These are phyloP conservation scores for Penicillium lividum DNA, from an alignment of 495 filamentous ascomycete species.

Conservation along the genomic window DNA sequence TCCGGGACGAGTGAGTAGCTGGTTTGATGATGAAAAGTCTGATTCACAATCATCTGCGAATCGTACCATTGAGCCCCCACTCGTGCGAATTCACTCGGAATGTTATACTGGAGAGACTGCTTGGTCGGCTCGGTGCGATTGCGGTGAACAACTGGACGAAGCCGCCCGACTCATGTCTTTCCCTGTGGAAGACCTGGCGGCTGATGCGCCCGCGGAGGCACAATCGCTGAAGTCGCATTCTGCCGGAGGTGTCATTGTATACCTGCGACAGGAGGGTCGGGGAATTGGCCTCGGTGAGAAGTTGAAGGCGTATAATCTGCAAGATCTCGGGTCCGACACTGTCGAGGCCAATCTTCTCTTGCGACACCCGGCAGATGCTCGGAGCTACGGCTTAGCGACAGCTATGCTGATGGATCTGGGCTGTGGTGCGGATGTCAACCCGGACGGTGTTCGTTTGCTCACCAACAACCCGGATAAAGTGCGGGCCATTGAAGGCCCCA, in stretches of 20 bases:
- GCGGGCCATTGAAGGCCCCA: constrained; percentile 87
- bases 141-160: constrained; percentile 96
- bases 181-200: constrained; percentile 44
- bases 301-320: constrained; percentile 96
- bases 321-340: constrained; percentile 92
- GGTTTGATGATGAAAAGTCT: constrained; percentile 43
- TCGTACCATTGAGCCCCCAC: constrained; percentile 47
- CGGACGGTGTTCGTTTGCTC: constrained; percentile 74
- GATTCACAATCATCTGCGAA: constrained; percentile 14
- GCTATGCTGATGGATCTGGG: constrained; percentile 90
- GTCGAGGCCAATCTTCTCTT: constrained; percentile 93
- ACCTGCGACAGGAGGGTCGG: constrained; percentile 91
- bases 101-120: constrained; percentile 99
- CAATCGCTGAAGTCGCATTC: constrained; percentile 51
- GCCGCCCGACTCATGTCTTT: constrained; percentile 92
- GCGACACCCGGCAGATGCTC: constrained; percentile 89
- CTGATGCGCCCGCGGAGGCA: constrained; percentile 35
- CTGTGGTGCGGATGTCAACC: constrained; percentile 54
- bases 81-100: constrained; percentile 95
- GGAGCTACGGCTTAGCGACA: constrained; percentile 92
- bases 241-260: constrained; percentile 87
- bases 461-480: constrained; percentile 99
- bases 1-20: constrained; percentile 77
- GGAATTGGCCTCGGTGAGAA: constrained; percentile 95
- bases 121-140: constrained; percentile 97